Conservation (phyloP, 2,329 filamentous ascomycete genomes). For the Daldinia sp. region DNA sequence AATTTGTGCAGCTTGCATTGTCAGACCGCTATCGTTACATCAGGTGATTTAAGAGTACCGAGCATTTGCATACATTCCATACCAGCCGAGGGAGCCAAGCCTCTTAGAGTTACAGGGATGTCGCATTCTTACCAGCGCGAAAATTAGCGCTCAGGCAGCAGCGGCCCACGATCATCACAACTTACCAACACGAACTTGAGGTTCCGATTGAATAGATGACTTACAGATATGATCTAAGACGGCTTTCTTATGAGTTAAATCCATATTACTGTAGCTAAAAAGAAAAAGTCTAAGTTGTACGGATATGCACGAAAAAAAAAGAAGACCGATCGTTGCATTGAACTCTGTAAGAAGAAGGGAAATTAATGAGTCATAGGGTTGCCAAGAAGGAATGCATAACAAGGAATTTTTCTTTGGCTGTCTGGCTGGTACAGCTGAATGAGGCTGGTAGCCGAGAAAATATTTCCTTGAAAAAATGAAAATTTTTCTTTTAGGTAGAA, state of each 20-base stretch:
- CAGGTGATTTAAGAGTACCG: constrained; percentile 45
- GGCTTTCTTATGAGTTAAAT: neutral
- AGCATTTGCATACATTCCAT: constrained; percentile 45
- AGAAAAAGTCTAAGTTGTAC: neutral
- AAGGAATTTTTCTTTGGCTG: constrained; percentile 43
- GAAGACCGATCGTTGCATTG: constrained; percentile 27
- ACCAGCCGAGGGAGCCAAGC: constrained; percentile 37
- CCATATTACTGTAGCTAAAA: neutral
- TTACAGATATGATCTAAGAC: constrained; percentile 3
- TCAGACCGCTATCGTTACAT: constrained; percentile 48
- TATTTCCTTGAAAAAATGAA: constrained; percentile 23
- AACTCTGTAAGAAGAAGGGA: constrained; percentile 25
- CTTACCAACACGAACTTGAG: constrained; percentile 16
- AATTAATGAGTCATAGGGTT: constrained; percentile 48
- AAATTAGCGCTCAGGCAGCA: constrained; percentile 33
- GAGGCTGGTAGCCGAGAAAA: constrained; percentile 44
- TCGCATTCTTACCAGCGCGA: constrained; percentile 37
- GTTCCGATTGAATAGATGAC: neutral
- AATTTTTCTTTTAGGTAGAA: constrained; percentile 17
- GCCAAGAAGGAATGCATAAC: constrained; percentile 40
- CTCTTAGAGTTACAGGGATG: constrained; percentile 28
- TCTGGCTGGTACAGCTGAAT: constrained; percentile 44
- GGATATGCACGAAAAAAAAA: constrained; percentile 10
- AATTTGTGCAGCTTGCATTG: constrained; percentile 47
- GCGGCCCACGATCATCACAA: constrained; percentile 3